These are phyloP conservation scores for Saccharomyces kudriavzevii DNA, from an alignment of 805 yeast genomes.

Conservation along the genomic window DNA sequence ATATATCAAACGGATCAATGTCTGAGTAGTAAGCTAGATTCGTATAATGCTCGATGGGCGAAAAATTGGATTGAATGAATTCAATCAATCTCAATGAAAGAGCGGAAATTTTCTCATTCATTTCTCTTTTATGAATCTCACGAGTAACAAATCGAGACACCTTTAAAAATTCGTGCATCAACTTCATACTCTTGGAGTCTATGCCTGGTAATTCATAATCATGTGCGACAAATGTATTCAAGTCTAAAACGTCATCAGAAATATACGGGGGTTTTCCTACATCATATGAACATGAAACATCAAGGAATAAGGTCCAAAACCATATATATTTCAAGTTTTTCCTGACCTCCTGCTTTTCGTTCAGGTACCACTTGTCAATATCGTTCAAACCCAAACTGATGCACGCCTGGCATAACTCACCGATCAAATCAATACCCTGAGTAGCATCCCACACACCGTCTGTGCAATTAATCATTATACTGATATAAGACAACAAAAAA, in stretches of 20 bases:
- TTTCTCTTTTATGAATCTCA: slow-evolving; percentile 8
- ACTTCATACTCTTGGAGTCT: slow-evolving; percentile 3
- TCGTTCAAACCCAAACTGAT: slow-evolving; percentile 21
- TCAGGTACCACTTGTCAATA: slow-evolving; percentile 15
- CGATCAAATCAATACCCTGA: slow-evolving; percentile 15
- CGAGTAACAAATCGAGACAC: slow-evolving; percentile 9
- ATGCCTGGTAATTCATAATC: not conserved
- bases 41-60: slow-evolving; percentile 15
- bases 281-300: slow-evolving; percentile 22
- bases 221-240: not conserved
- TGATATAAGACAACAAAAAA: slow-evolving; percentile 17
- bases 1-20: slow-evolving; percentile 19
- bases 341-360: not conserved
- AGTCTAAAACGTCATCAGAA: slow-evolving; percentile 11
- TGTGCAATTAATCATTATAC: slow-evolving; percentile 7
- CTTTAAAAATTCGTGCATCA: slow-evolving; percentile 10
- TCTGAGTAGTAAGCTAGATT: slow-evolving; percentile 5
- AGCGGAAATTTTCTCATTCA: slow-evolving; percentile 4
- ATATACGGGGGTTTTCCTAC: slow-evolving; percentile 24
- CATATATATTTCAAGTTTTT: slow-evolving; percentile 13
- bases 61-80: slow-evolving; percentile 12
- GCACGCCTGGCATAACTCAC: slow-evolving; percentile 15
- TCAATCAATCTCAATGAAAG: slow-evolving; percentile 7
- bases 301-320: slow-evolving; percentile 21
- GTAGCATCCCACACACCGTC: slow-evolving; percentile 20